These are phyloP conservation scores for Gentiana dahurica DNA, from an alignment of 257 asterid genomes.

Conservation along the genomic window DNA sequence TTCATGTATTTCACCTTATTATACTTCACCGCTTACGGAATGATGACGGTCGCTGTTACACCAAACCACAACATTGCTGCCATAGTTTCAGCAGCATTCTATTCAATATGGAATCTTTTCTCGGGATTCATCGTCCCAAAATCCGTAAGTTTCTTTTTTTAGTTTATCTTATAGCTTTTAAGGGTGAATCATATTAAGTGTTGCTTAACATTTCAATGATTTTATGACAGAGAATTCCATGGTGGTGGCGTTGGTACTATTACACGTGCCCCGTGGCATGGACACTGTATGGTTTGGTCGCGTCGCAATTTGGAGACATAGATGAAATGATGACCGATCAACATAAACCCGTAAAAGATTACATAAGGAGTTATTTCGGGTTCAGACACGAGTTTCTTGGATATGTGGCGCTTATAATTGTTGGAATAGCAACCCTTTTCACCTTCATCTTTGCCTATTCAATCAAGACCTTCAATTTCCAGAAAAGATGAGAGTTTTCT, in stretches of 20 bases:
- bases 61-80: constrained; percentile 71
- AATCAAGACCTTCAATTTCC: constrained; percentile 56
- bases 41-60: constrained; percentile 78
- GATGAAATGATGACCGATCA: constrained; percentile 24
- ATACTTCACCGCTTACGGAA: constrained; percentile 75
- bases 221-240: constrained; percentile 57
- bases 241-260: constrained; percentile 85
- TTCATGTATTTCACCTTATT: constrained; percentile 69
- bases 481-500: constrained; percentile 30
- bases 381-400: constrained; percentile 51
- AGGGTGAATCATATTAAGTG: neutral
- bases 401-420: constrained; percentile 38
- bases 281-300: constrained; percentile 59
- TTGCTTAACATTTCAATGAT: neutral
- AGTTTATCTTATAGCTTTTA: neutral
- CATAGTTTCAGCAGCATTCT: constrained; percentile 52
- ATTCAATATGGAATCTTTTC: constrained; percentile 61
- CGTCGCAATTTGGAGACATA: constrained; percentile 56
- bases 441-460: constrained; percentile 62
- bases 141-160: constrained; percentile 30
- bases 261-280: constrained; percentile 46
- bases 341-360: constrained; percentile 37
- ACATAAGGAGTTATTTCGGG: constrained; percentile 40
- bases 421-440: constrained; percentile 35
- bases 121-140: constrained; percentile 72